Evolutionary conservation across 495 filamentous ascomycete species (phyloP), one percentile per base, ranked within the genome.

Genomic region (Rusavskia elegans): DNA sequence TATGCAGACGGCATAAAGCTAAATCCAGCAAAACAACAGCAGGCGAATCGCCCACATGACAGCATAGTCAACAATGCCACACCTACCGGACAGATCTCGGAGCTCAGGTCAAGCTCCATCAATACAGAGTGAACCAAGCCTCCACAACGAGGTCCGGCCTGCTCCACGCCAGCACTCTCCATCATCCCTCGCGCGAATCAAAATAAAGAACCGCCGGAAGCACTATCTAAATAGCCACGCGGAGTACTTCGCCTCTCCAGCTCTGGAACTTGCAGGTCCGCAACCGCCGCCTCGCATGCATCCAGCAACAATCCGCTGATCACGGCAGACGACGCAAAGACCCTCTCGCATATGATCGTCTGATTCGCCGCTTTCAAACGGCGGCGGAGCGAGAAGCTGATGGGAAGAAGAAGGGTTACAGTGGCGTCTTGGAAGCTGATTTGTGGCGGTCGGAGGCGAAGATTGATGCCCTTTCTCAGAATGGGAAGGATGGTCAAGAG

Each of bases 331-430:
- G 42, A 53, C 52, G 48, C 56, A 48, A 67, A 84, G 85, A 89
- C 64, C 85, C 86, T 0, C 69, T 89, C 21, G 74, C 88, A 41
- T 89, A 93, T 68, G 85, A 90, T 61, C 76, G 78, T 50, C 71
- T 89, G 14, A 78, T 93, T 58, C 80, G 84, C 42, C 82, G 81
- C 55, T 89, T 89, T 64, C 85, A 87, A 50, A 79, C 79, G 3
- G 63, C 82, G 14, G 71, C 74, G 14, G 86, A 93, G 67, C 74
- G 85, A 49, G 82, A 87, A 63, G 75, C 71, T 14, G 82, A 87
- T 54, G 84, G 81, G 13, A 76, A 76, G 14, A 69, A 66, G 3
- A 85, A 84, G 61, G 85, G 87, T 1, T 89, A 86, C 60, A 79
- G 81, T 3, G 82, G 84, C 13, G 67, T 81, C 3, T 72, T 90